A percentile compares a stretch with the other conserved stretches of the same genome.
Evolutionary conservation across 2,329 filamentous ascomycete genomes (phyloP).

Genomic region (Pleoardoris graminearum): DNA sequence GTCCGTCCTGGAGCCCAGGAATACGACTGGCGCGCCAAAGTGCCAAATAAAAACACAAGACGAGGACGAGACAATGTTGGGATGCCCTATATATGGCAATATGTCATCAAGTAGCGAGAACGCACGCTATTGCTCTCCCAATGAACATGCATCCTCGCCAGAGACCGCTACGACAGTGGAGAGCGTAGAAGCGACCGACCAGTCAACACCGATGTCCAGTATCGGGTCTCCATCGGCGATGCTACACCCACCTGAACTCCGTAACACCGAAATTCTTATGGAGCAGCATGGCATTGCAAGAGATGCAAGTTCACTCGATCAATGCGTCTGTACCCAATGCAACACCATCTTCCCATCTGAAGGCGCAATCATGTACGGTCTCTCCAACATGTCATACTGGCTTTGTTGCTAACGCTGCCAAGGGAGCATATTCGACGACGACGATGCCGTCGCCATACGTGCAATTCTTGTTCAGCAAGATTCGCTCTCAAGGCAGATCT

Average conservation of each 20-base stretch:
- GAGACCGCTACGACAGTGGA: background rate
- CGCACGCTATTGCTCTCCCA: background rate
- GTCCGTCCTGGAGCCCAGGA: too few species aligned
- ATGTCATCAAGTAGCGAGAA: background rate
- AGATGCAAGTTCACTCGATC: background rate
- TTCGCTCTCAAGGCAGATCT: conserved; percentile 18
- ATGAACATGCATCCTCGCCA: background rate
- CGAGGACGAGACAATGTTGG: too few species aligned
- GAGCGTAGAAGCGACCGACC: background rate
- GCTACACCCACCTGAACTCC: background rate
- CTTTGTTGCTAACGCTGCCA: background rate
- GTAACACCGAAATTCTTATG: too few species aligned
- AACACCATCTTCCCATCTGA: background rate
- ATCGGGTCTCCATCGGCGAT: background rate
- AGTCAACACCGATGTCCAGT: background rate
- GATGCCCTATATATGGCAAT: too few species aligned
- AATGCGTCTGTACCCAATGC: background rate
- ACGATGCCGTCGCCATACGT: conserved; percentile 16
- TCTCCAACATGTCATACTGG: background rate
- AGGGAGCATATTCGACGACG: conserved; percentile 7
- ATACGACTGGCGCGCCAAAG: too few species aligned
- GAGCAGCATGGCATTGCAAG: too few species aligned
- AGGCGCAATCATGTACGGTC: background rate
- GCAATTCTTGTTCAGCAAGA: conserved; percentile 8
- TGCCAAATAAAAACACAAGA: too few species aligned